phyloP scores from a whole-genome alignment of 345 rosid species.

The Streptanthus diversifolius region DNA sequence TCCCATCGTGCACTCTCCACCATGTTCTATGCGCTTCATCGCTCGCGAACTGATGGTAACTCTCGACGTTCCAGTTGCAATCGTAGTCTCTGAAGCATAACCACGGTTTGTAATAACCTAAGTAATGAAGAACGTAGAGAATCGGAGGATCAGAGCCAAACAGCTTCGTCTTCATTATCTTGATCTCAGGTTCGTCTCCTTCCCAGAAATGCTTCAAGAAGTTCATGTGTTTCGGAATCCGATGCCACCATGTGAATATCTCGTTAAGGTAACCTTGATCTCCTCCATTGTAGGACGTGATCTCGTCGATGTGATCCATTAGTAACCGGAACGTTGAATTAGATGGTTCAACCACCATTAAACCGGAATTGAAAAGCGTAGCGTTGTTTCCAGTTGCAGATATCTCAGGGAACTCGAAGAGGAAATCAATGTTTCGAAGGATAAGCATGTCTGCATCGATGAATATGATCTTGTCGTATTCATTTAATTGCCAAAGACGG shows the following conservation, averaged over 20 bases:
- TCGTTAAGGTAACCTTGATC: conserved; percentile 91
- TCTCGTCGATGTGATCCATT: conserved; percentile 79
- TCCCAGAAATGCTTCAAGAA: conserved; percentile 96
- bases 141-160: conserved; percentile 80
- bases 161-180: conserved; percentile 56
- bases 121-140: conserved; percentile 81
- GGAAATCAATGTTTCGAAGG: conserved; percentile 76
- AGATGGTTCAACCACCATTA: conserved; percentile 85
- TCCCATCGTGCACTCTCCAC: conserved; percentile 87
- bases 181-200: conserved; percentile 76
- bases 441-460: conserved; percentile 87
- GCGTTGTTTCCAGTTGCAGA: conserved; percentile 74
- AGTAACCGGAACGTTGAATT: conserved; percentile 75
- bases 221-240: conserved; percentile 87
- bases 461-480: conserved; percentile 83
- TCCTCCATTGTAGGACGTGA: conserved; percentile 87
- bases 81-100: conserved; percentile 85
- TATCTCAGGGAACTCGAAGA: conserved; percentile 88
- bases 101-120: conserved; percentile 80
- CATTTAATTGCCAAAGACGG: conserved; percentile 85
- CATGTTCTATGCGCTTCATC: conserved; percentile 76
- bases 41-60: conserved; percentile 69
- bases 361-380: conserved; percentile 79
- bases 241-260: conserved; percentile 98
- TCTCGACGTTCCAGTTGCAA: conserved; percentile 93